phyloP scores from a whole-genome alignment of 208 protist species.

The Porcisia deanei region DNA sequence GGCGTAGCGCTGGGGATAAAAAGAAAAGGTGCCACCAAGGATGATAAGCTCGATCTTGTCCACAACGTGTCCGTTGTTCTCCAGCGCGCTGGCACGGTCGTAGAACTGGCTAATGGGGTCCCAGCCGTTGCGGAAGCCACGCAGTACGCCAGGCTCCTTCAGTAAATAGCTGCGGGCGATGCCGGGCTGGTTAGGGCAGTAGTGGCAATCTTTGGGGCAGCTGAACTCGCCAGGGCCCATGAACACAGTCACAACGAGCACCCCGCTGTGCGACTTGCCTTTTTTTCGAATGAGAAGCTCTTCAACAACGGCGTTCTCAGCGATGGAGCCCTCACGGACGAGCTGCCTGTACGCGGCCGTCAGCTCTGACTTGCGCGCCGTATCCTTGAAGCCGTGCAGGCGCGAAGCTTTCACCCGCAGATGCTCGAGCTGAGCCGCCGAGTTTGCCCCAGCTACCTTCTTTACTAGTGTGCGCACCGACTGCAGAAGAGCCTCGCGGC shows the following conservation, averaged over 20 bases:
- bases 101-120: constrained; percentile 92
- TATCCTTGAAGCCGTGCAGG: constrained; percentile 82
- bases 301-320: constrained; percentile 47
- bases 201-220: constrained; percentile 94
- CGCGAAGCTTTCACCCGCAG: constrained; percentile 76
- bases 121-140: constrained; percentile 90
- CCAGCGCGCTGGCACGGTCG: constrained; percentile 89
- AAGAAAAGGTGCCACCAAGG: constrained; percentile 99
- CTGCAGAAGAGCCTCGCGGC: constrained; percentile 63
- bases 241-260: constrained; percentile 94
- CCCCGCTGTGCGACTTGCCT: constrained; percentile 87
- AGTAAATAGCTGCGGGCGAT: constrained; percentile 91
- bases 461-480: constrained; percentile 61
- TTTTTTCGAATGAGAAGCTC: constrained; percentile 84
- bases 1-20: constrained; percentile 95
- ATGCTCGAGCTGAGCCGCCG: constrained; percentile 64
- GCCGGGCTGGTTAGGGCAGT: constrained; percentile 93
- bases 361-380: constrained; percentile 87
- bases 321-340: constrained; percentile 62
- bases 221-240: constrained; percentile 91
- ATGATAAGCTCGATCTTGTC: constrained; percentile 99
- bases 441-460: constrained; percentile 28
- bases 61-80: constrained; percentile 91
- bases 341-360: constrained; percentile 85
- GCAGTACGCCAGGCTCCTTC: constrained; percentile 92